Conservation (phyloP, 2,329 filamentous ascomycete genomes). For the Monosporascus sp. region DNA sequence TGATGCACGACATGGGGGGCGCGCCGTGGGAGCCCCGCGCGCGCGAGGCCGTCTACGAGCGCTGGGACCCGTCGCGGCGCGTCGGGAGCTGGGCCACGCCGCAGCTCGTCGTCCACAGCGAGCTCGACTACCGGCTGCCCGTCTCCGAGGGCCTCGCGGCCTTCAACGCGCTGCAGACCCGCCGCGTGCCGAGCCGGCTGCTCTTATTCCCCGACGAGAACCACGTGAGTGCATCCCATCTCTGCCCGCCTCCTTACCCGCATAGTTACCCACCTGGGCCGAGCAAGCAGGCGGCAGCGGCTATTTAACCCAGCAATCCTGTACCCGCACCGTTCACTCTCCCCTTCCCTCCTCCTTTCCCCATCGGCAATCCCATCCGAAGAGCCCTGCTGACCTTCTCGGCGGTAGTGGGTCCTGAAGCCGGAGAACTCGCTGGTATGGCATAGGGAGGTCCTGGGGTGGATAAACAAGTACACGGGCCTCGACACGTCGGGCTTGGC, state of each 20-base stretch:
- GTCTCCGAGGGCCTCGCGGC: slow-evolving; percentile 79
- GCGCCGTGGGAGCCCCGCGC: slow-evolving; percentile 57
- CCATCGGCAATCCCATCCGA: slow-evolving; percentile 22
- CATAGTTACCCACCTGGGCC: slow-evolving; percentile 54
- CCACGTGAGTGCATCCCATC: slow-evolving; percentile 36
- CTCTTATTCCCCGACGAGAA: slow-evolving; percentile 76
- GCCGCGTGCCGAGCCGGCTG: slow-evolving; percentile 70
- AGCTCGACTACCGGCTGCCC: slow-evolving; percentile 82
- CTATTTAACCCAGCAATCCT: neutral
- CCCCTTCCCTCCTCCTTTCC: slow-evolving; percentile 29
- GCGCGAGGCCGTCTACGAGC: slow-evolving; percentile 46
- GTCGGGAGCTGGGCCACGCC: slow-evolving; percentile 77
- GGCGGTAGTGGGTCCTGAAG: slow-evolving; percentile 72
- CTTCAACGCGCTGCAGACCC: slow-evolving; percentile 79
- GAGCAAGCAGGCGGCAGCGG: too few species aligned
- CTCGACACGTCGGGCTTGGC: slow-evolving; percentile 28
- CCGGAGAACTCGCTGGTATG: slow-evolving; percentile 87
- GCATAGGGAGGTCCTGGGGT: slow-evolving; percentile 80
- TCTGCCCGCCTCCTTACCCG: slow-evolving; percentile 45
- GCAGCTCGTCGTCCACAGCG: slow-evolving; percentile 81
- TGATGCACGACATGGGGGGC: slow-evolving; percentile 62
- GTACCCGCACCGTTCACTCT: slow-evolving; percentile 47
- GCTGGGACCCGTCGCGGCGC: slow-evolving; percentile 63
- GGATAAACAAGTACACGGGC: slow-evolving; percentile 61
- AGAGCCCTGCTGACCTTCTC: slow-evolving; percentile 7